Conservation (phyloP, 73 alveolate genomes). For the Vitrella brassicaformis region DNA sequence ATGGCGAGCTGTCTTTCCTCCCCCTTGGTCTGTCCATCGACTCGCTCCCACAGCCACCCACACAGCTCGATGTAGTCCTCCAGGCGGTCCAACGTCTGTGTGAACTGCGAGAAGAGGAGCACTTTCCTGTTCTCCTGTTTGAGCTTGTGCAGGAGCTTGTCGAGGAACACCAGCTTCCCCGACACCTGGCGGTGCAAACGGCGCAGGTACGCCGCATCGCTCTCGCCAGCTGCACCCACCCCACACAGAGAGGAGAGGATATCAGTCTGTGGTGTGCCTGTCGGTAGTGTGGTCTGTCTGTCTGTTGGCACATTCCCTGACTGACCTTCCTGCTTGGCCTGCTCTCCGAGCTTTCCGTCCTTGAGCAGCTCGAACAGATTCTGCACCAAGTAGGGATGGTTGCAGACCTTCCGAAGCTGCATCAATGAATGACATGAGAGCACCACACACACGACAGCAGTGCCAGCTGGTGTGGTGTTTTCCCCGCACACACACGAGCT, state of each 20-base stretch:
- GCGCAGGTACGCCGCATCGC: no score
- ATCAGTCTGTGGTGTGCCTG: no score
- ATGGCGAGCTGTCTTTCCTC: constrained; percentile 83
- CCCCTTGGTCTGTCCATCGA: constrained; percentile 85
- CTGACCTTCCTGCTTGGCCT: constrained; percentile 7
- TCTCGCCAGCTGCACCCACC: no score
- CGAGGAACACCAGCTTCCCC: constrained; percentile 73
- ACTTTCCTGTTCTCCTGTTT: constrained; percentile 71
- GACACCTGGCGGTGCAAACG: no score
- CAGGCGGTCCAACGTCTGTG: constrained; percentile 75
- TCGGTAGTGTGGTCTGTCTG: constrained; percentile 53
- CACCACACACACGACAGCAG: no score
- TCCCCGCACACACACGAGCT: no score
- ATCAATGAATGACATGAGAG: no score
- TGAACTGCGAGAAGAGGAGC: constrained; percentile 87
- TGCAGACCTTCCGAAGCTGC: constrained; percentile 87
- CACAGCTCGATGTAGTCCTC: constrained; percentile 70
- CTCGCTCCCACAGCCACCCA: constrained; percentile 65
- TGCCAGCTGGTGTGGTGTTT: no score
- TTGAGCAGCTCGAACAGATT: no score
- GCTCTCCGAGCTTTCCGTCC: constrained; percentile 69
- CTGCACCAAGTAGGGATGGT: constrained; percentile 81
- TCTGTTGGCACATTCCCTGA: constrained; percentile 44
- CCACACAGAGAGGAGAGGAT: no score
- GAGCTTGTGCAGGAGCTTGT: constrained; percentile 66